Conservation (phyloP, 306 rosid genomes). For the Coriaria nepalensis region DNA sequence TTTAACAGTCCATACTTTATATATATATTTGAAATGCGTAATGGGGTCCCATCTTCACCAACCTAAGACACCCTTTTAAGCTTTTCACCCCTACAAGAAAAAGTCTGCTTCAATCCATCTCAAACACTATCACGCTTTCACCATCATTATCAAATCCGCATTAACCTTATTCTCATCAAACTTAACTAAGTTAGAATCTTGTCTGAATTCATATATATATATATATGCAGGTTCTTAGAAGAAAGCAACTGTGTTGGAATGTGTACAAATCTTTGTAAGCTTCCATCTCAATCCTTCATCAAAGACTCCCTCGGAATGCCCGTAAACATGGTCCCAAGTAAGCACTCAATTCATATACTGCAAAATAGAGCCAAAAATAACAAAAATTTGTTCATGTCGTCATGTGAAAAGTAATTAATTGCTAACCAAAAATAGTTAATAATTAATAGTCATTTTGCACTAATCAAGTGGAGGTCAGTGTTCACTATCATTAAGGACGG, state of each 20-base stretch:
- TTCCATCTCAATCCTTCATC: conserved; percentile 67
- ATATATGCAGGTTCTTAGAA: conserved; percentile 59
- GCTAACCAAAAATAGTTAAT: conserved; percentile 16
- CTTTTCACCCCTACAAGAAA: background rate
- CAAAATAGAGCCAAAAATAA: background rate
- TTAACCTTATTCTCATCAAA: background rate
- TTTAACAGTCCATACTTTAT: conserved; percentile 6
- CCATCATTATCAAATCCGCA: conserved; percentile 3
- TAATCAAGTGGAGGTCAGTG: conserved; percentile 32
- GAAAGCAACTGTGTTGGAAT: conserved; percentile 72
- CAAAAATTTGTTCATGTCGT: background rate
- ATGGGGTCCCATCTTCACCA: conserved; percentile 26
- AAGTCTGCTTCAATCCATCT: conserved; percentile 22
- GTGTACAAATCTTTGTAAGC: conserved; percentile 80
- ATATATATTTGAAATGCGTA: conserved; percentile 4
- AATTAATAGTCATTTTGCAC: conserved; percentile 31
- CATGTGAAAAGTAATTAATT: too few species aligned
- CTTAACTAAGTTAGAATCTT: too few species aligned
- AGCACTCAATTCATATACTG: conserved; percentile 20
- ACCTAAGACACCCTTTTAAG: conserved; percentile 21
- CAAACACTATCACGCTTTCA: conserved; percentile 18
- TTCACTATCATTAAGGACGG: conserved; percentile 46
- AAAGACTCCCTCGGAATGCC: conserved; percentile 71
- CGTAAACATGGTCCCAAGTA: conserved; percentile 85
- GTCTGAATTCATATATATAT: too few species aligned